phyloP scores from a whole-genome alignment of 768 basidiomycete genomes.

The Lentinula guzmanii region DNA sequence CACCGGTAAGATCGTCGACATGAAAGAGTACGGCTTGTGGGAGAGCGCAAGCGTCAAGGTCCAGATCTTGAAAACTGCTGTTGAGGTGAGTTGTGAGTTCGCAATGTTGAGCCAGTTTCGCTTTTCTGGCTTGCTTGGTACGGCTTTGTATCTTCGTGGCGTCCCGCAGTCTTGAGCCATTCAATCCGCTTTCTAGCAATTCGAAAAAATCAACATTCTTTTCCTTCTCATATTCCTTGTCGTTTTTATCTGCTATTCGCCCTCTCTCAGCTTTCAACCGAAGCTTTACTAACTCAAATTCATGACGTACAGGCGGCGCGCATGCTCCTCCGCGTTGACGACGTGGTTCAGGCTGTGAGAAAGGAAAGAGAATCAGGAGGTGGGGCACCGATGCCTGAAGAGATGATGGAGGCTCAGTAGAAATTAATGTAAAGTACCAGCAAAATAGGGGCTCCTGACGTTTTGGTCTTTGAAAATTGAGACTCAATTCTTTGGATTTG shows the following conservation, averaged over 20 bases:
- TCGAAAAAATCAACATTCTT: background rate
- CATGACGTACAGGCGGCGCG: constrained; percentile 60
- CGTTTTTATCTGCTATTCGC: background rate
- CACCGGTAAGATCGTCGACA: constrained; percentile 92
- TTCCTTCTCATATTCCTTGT: background rate
- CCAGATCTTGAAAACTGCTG: constrained; percentile 94
- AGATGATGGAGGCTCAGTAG: constrained; percentile 37
- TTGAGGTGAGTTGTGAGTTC: constrained; percentile 53
- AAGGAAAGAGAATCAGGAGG: constrained; percentile 57
- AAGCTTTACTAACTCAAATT: constrained; percentile 1
- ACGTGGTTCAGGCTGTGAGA: constrained; percentile 85
- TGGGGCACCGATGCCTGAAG: constrained; percentile 46
- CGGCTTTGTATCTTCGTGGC: too few relatives aligned
- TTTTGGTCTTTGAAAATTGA: too few relatives aligned
- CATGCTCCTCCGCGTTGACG: constrained; percentile 88
- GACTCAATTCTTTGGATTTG: too few relatives aligned
- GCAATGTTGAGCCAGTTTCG: too few relatives aligned
- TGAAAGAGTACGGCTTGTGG: constrained; percentile 90
- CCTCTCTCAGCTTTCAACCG: background rate
- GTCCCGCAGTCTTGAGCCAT: too few relatives aligned
- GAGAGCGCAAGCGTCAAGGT: constrained; percentile 97
- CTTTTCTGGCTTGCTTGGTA: too few relatives aligned
- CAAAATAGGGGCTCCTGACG: too few relatives aligned
- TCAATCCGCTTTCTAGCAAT: background rate
- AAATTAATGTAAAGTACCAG: background rate